Evolutionary conservation across 306 rosid genomes (phyloP).

Genomic region (Cajanus cajan): DNA sequence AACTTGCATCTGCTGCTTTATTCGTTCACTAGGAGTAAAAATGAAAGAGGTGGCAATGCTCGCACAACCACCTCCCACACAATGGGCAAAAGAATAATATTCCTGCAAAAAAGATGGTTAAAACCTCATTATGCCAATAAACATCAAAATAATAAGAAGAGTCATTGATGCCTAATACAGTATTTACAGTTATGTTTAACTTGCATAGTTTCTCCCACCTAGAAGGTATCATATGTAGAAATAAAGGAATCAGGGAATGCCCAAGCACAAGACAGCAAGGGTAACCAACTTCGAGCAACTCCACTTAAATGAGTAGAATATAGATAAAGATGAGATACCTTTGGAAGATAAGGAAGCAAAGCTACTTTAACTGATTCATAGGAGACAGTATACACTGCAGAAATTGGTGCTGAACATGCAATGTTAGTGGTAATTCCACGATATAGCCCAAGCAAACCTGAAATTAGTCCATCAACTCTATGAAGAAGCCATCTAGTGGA

Average conservation of each 20-base stretch:
- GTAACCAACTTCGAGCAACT: conserved; percentile 4
- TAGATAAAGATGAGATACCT: conserved; percentile 46
- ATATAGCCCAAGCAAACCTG: conserved; percentile 91
- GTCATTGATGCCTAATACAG: conserved; percentile 7
- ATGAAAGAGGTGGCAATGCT: conserved; percentile 94
- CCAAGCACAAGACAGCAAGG: conserved; percentile 16
- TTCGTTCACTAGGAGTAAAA: conserved; percentile 93
- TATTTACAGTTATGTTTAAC: conserved; percentile 6
- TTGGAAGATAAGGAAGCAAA: conserved; percentile 79
- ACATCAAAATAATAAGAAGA: neutral
- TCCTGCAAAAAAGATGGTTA: conserved; percentile 58
- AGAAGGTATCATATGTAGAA: conserved; percentile 5
- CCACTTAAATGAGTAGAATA: conserved; percentile 21
- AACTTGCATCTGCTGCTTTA: conserved; percentile 99
- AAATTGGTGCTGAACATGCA: conserved; percentile 91
- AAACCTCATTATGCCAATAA: conserved; percentile 31
- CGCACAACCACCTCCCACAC: conserved; percentile 91
- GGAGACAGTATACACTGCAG: conserved; percentile 89
- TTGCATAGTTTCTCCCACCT: conserved; percentile 17
- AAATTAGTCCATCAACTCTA: conserved; percentile 34
- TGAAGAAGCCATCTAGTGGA: conserved; percentile 20
- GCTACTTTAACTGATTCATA: conserved; percentile 90
- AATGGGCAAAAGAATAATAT: conserved; percentile 74
- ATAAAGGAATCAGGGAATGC: neutral
- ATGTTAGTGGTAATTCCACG: conserved; percentile 87